Evolutionary conservation across 2,329 filamentous ascomycete genomes (phyloP), one percentile per base, ranked within the genome.

Genomic region (Colletotrichum sp.): DNA sequence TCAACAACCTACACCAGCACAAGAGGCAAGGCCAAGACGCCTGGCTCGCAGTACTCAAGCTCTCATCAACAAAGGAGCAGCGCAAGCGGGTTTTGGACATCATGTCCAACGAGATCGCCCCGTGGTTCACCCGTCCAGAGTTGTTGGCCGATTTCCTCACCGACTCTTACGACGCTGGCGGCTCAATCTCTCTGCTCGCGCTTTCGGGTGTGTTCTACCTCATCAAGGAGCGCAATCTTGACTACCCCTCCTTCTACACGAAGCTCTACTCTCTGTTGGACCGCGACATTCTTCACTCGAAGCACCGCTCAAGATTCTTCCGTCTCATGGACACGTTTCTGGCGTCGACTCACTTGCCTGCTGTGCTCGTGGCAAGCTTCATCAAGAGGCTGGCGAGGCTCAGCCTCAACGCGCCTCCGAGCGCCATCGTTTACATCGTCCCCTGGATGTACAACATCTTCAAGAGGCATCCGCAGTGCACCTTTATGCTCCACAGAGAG

Each of bases 391-490:
- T 99, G 10, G 92, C 96, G 5, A 91, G 96, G 69, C 89, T 99
- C 49, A 92, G 95, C 18, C 90, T 99, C n/a, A 93, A 95, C 81
- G 96, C 95, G 0, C 96, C 98, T 4, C 97, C 98, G 3, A 93
- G 95, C 39, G 96, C 95, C 34, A 94, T 99, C 69, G 96, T 99
- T 18, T 93, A 93, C 70, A 93, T 98, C 62, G 90, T 99, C 12
- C 98, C 97, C 1, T 98, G 95, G 93, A 93, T 96, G 68, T 99
- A 99, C 88, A 99, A 99, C 85, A 90, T 98, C 79, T 90, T 99
- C 83, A 97, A 95, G 85, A 91, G 91, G 79, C 97, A 99, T 83
- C 96, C 96, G 1, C 92, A 93, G 2, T 98, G 95, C 82, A 98
- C 96, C 0, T 99, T 98, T 81, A 98, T 99, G 96, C 92, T 99